Conservation (phyloP, 2,329 filamentous ascomycete genomes). For the Ceratocystis lukuohia region DNA sequence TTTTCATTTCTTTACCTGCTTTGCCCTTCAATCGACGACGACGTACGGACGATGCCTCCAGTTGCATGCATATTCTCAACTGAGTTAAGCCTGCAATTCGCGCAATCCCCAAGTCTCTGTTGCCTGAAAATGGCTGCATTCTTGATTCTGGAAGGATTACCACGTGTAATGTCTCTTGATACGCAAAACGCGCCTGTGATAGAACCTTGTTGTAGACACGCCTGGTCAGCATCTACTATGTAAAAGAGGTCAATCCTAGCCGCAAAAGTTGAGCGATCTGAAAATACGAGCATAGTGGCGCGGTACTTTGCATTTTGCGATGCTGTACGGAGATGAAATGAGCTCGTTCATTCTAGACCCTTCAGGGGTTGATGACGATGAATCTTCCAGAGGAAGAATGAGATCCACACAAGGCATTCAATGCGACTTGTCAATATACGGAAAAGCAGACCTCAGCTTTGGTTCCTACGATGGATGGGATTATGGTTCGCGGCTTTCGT, state of each 20-base stretch:
- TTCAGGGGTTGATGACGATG: not conserved
- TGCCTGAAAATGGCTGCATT: not conserved
- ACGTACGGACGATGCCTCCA: slow-evolving; percentile 18
- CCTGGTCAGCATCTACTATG: slow-evolving; percentile 18
- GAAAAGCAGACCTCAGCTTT: not conserved
- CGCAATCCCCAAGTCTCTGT: not conserved
- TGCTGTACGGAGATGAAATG: slow-evolving; percentile 2
- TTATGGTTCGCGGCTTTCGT: not conserved
- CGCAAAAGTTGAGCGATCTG: not conserved
- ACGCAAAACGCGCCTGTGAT: not conserved
- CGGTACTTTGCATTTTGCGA: not conserved
- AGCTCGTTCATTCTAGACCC: not conserved
- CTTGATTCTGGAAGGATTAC: not conserved
- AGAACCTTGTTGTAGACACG: slow-evolving; percentile 8
- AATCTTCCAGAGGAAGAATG: not conserved
- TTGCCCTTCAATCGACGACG: slow-evolving; percentile 9
- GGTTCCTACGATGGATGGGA: slow-evolving; percentile 5
- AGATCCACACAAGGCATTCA: not conserved
- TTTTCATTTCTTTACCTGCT: slow-evolving; percentile 15
- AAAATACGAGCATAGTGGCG: slow-evolving; percentile 8
- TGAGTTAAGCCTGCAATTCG: not conserved
- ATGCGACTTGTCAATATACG: not conserved
- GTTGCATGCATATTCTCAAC: not conserved
- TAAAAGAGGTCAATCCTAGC: slow-evolving; percentile 11
- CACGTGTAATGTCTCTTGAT: not conserved